Percentiles rank a stretch among this genome's conserved stretches.
These are phyloP conservation scores for Phytophthora sp. DNA, from an alignment of 352 stramenopile species.

Conservation along the genomic window DNA sequence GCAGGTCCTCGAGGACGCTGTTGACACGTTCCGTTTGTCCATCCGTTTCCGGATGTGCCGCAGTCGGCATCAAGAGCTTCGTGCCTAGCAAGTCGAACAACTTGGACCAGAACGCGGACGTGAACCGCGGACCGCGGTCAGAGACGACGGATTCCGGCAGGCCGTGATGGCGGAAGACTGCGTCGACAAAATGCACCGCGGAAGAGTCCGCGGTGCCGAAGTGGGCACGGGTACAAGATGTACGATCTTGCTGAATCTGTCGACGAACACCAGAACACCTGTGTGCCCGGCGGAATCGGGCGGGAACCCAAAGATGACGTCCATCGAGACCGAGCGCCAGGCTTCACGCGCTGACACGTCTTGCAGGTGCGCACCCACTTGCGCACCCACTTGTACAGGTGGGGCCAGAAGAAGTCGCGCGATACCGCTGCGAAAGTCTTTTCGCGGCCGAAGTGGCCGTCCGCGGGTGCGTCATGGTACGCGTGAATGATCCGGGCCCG, in stretches of 20 bases:
- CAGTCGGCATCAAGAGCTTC: too few species aligned
- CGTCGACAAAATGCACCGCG: neutral
- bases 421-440: conserved; percentile 2
- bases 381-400: conserved; percentile 9
- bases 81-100: neutral
- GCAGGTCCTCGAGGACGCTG: too few species aligned
- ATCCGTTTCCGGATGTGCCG: too few species aligned
- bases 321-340: neutral
- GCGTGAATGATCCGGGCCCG: neutral
- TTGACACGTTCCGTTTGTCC: too few species aligned
- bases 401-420: neutral
- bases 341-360: conserved; percentile 1
- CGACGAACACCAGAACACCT: too few species aligned
- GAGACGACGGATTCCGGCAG: too few species aligned
- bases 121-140: too few species aligned
- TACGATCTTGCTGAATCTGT: neutral
- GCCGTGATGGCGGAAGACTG: neutral
- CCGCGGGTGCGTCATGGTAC: neutral
- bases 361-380: conserved; percentile 5
- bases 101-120: neutral
- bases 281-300: too few species aligned
- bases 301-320: neutral
- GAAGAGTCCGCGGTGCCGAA: neutral
- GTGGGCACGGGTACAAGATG: neutral
- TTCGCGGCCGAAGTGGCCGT: neutral